Evolutionary conservation across 2,329 filamentous ascomycete genomes (phyloP), one percentile per base, ranked within the genome.

Genomic region (Colletotrichum horii): DNA sequence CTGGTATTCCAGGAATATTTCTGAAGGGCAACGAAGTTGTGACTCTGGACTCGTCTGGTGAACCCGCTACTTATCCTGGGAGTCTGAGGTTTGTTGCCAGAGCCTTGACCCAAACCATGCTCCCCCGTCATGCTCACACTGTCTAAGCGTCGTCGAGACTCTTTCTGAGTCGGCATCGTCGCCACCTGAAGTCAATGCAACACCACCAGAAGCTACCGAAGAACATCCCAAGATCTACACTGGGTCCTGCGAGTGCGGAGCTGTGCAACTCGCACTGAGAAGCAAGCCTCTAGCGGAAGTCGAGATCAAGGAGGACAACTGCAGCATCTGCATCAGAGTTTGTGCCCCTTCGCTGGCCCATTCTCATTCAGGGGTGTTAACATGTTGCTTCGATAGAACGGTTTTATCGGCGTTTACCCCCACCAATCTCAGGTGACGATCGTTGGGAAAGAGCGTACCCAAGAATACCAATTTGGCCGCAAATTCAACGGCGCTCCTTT

Each of bases 261-360:
- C 72, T 2, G 77, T 83, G 4, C 69, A 69, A 36, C 72, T 78
- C 16, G 74, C 79, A 12, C 67, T 82, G 1, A 62, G 78, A 3
- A 76, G 56, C 6, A 70, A 76, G 8, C 62, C 73, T 83, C 60
- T 89, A 82, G 73, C 83, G 80, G 28, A 84, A 80, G 65, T 87
- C 83, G 76, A 88, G 84, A 71, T 88, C 81, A 78, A 85, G 82
- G 71, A 87, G 83, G 77, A 85, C 81, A 78, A 86, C 85, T 79
- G 83, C 70, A 83, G 82, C 67, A 79, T 75, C 9, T 83, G 82
- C 69, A 74, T 79, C n/a, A 78, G 82, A n/a, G 81, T 83, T 77
- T 8, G 77, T 74, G 4, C 4, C 11, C 6, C 4, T 15, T 7
- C 9, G 4, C 32, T 16, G 36, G 16, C 15, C 14, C 15, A 1